These are phyloP conservation scores for Zygosaccharomyces lentus DNA, from an alignment of 805 yeast genomes.

Conservation along the genomic window DNA sequence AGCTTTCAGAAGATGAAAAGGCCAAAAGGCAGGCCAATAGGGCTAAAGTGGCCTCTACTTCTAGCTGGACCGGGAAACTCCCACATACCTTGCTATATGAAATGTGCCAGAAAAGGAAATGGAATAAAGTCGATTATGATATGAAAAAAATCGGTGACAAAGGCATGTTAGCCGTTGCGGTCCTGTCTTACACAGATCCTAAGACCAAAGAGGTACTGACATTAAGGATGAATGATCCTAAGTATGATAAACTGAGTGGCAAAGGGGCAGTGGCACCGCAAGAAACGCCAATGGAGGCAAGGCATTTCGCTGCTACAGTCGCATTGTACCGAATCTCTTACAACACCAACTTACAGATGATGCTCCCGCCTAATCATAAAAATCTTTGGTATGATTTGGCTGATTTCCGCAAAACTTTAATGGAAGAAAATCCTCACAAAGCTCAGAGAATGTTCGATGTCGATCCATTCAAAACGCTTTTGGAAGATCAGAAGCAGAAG, in stretches of 20 bases:
- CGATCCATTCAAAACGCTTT: constrained; percentile 70
- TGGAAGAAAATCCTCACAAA: constrained; percentile 42
- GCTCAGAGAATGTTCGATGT: constrained; percentile 54
- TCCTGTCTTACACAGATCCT: constrained; percentile 70
- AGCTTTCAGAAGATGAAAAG: constrained; percentile 15
- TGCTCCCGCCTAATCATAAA: constrained; percentile 78
- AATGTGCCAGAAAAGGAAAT: constrained; percentile 78
- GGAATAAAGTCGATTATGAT: constrained; percentile 83
- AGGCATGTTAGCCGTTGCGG: constrained; percentile 65
- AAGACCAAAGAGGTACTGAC: constrained; percentile 65
- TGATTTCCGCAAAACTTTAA: constrained; percentile 47
- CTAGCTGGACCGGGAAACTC: constrained; percentile 92
- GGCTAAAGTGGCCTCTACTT: constrained; percentile 56
- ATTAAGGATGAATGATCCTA: constrained; percentile 50
- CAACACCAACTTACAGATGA: constrained; percentile 79
- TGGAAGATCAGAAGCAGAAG: constrained; percentile 51
- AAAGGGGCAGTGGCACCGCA: constrained; percentile 54
- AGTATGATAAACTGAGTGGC: constrained; percentile 39
- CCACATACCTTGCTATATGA: constrained; percentile 86
- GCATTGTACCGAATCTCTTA: constrained; percentile 76
- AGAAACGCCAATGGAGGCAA: constrained; percentile 81
- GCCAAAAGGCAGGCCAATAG: constrained; percentile 36
- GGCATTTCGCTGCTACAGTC: constrained; percentile 86
- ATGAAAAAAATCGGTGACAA: constrained; percentile 47
- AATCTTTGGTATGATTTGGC: constrained; percentile 75